Conservation (phyloP, 192 early-diverging fungal species). For the Coemansia sp. region DNA sequence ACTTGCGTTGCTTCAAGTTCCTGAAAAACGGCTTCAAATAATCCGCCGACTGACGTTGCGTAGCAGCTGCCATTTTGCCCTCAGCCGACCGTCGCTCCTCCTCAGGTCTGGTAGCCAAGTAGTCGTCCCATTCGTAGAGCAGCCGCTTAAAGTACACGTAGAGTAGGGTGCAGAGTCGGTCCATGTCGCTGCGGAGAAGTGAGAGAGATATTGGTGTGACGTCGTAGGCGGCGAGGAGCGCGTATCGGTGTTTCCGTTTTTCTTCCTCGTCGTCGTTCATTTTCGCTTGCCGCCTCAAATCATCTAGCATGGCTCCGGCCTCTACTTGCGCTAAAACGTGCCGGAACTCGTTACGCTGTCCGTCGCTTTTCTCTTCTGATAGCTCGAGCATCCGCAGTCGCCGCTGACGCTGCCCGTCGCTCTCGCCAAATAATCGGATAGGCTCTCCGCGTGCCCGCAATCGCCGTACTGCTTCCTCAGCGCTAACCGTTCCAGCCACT, state of each 20-base stretch:
- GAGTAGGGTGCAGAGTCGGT: conserved; percentile 72
- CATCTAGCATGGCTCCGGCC: conserved; percentile 73
- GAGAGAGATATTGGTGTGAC: conserved; percentile 71
- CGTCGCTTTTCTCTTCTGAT: conserved; percentile 78
- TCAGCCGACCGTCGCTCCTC: conserved; percentile 77
- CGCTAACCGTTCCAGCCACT: conserved; percentile 50
- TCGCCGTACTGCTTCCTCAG: conserved; percentile 78
- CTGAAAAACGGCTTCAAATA: conserved; percentile 93
- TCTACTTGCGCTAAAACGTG: conserved; percentile 83
- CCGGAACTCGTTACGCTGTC: conserved; percentile 93
- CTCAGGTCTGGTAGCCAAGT: conserved; percentile 74
- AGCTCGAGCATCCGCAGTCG: conserved; percentile 83
- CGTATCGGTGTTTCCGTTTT: conserved; percentile 48
- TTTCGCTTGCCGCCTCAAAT: conserved; percentile 63
- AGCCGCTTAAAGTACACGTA: conserved; percentile 85
- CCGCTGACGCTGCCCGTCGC: conserved; percentile 72
- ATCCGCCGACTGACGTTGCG: conserved; percentile 81
- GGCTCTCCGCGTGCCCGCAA: conserved; percentile 87
- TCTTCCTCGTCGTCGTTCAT: conserved; percentile 48
- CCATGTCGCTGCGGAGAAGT: conserved; percentile 77
- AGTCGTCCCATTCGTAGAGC: conserved; percentile 85
- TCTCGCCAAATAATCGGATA: conserved; percentile 92
- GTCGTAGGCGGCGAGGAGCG: conserved; percentile 58
- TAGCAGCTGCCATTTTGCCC: conserved; percentile 82
- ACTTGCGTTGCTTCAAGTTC: conserved; percentile 69